A percentile compares a stretch with the other conserved stretches of the same genome.
Conservation (phyloP, 441 rosid genomes). For the Dalechampia spathulata region DNA sequence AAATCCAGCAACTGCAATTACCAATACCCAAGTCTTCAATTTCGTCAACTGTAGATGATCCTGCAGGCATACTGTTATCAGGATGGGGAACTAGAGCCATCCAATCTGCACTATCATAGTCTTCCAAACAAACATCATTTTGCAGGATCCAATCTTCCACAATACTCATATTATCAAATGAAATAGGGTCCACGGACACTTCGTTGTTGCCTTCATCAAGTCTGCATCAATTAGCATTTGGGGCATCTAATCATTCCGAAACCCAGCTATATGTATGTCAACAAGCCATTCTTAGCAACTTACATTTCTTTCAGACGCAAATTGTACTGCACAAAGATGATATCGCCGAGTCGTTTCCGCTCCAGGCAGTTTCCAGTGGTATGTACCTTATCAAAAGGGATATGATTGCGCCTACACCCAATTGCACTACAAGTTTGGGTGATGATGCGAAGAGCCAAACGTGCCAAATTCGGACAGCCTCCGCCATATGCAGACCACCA, state of each 20-base stretch:
- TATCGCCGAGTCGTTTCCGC: constrained; percentile 23
- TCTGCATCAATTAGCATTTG: constrained; percentile 19
- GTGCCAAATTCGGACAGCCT: constrained; percentile 81
- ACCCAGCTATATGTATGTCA: not conserved
- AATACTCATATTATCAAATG: constrained; percentile 30
- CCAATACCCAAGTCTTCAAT: constrained; percentile 56
- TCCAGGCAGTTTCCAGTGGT: constrained; percentile 35
- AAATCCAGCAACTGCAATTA: constrained; percentile 21
- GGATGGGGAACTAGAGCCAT: constrained; percentile 47
- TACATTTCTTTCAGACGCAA: constrained; percentile 26
- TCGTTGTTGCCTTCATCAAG: constrained; percentile 31
- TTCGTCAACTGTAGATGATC: constrained; percentile 44
- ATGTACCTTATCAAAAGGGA: constrained; percentile 38
- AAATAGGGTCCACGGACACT: constrained; percentile 40
- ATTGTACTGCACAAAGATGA: constrained; percentile 28
- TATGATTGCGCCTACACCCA: constrained; percentile 32
- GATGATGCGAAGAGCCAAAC: constrained; percentile 66
- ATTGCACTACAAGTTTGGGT: constrained; percentile 70
- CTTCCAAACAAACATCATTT: constrained; percentile 40
- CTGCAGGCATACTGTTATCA: constrained; percentile 28
- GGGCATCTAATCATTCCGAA: not conserved
- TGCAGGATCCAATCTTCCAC: constrained; percentile 75
- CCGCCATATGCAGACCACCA: constrained; percentile 99
- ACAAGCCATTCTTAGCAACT: constrained; percentile 16
- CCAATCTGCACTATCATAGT: constrained; percentile 58